Evolutionary conservation across 208 protist species (phyloP), one percentile per base, ranked within the genome.

Genomic region (Endotrypanum monterogeii): DNA sequence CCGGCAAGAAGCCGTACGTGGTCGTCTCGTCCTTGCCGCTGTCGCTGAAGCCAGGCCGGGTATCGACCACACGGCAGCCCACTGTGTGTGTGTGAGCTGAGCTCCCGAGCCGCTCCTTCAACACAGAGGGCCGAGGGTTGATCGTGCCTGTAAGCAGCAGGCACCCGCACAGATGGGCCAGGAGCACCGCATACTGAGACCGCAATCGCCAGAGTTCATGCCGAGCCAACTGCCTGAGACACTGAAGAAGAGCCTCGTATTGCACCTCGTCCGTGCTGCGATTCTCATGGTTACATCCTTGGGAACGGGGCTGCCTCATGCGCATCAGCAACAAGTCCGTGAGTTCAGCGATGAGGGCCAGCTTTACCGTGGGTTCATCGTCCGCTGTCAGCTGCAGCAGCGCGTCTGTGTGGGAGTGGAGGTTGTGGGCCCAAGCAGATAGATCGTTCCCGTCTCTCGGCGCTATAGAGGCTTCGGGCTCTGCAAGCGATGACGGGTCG

Each of bases 201-300:
- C 91, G 86, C 65, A 88, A 87, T 14, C 91, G 91, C 91, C 91
- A 95, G n/a, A 93, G 69, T 18, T 92, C 86, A 63, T 95, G 84
- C 51, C 71, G 76, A 23, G 90, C 57, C 50, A 93, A 87, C 18
- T 75, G 79, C 4, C 81, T 51, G 8, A 95, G 75, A 69, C 82
- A 90, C 12, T 63, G 69, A 39, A 91, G 67, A 25, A 95, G 80
- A 0, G 82, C 85, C 30, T 80, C 76, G 65, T 87, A 73, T 9
- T 85, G 84, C 16, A 89, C 75, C 48, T 86, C 75, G 20, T 68
- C 73, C 57, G 16, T 7, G 57, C 37, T 75, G 55, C 44, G 46
- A 61, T 5, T 16, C 16, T 82, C 12, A 61, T 65, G 35, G 6
- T 30, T 1, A 25, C 41, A 30, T 30, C 11, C 16, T 9, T 25